Percentiles rank a stretch among this genome's conserved stretches.
These are phyloP conservation scores for Mycena olivaceomarginata DNA, from an alignment of 768 basidiomycete species.

Conservation along the genomic window DNA sequence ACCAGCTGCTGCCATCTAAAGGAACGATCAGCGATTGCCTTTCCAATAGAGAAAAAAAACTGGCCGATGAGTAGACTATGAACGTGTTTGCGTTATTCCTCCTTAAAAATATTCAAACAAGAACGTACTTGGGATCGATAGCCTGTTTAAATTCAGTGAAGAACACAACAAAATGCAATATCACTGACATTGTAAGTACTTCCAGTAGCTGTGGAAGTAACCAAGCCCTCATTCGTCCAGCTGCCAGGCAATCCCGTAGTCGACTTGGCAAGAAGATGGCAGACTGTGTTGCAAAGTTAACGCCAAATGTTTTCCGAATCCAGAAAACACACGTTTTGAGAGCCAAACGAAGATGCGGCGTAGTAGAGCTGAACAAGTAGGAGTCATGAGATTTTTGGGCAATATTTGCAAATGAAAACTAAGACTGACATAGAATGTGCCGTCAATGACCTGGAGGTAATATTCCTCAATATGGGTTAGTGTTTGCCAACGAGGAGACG, in stretches of 20 bases:
- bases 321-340: constrained; percentile 48
- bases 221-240: constrained; percentile 55
- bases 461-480: neutral
- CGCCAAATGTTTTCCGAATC: neutral
- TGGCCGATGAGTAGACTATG: constrained; percentile 57
- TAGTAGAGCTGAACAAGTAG: constrained; percentile 53
- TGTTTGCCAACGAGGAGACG: neutral
- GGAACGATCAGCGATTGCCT: neutral
- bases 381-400: neutral
- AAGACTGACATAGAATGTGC: constrained; percentile 27
- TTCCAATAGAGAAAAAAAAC: constrained; percentile 3
- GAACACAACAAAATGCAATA: neutral
- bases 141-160: constrained; percentile 55
- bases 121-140: constrained; percentile 71
- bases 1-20: constrained; percentile 65
- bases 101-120: neutral
- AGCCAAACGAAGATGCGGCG: constrained; percentile 57
- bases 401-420: neutral
- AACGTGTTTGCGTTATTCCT: constrained; percentile 14
- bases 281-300: constrained; percentile 42
- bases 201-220: constrained; percentile 48
- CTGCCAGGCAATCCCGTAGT: constrained; percentile 52
- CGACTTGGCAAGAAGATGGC: constrained; percentile 58
- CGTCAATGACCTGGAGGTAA: constrained; percentile 18
- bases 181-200: constrained; percentile 53